Percentiles rank a stretch among this genome's conserved stretches.
Evolutionary conservation across 768 basidiomycete genomes (phyloP).

Genomic region (Crassisporium funariophilum): DNA sequence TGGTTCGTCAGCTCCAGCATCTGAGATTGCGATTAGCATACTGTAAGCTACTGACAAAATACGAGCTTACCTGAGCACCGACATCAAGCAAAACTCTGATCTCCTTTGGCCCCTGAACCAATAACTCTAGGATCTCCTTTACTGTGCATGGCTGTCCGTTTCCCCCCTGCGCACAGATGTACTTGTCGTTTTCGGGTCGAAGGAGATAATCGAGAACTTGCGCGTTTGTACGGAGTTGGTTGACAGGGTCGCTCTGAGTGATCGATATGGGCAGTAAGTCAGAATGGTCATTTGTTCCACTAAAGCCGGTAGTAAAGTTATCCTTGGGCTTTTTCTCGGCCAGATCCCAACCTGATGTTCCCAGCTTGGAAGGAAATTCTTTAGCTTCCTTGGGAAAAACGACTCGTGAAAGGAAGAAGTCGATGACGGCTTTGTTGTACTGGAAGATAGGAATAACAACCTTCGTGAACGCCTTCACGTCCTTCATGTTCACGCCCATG

Average conservation of each 20-base stretch:
- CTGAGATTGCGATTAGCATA: slow-evolving; percentile 1
- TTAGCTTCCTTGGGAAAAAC: slow-evolving; percentile 56
- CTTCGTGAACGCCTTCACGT: slow-evolving; percentile 12
- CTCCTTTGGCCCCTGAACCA: slow-evolving; percentile 38
- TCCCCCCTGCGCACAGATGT: slow-evolving; percentile 26
- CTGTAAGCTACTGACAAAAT: neutral
- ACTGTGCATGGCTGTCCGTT: slow-evolving; percentile 23
- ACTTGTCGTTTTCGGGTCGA: slow-evolving; percentile 41
- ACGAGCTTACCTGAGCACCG: slow-evolving; percentile 45
- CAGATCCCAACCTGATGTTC: slow-evolving; percentile 56
- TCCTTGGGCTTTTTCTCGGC: slow-evolving; percentile 36
- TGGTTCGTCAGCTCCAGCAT: slow-evolving; percentile 50
- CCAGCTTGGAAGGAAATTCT: slow-evolving; percentile 48
- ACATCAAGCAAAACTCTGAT: slow-evolving; percentile 55
- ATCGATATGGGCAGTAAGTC: slow-evolving; percentile 40
- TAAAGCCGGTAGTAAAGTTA: slow-evolving; percentile 49
- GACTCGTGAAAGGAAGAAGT: slow-evolving; percentile 47
- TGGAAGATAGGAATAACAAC: slow-evolving; percentile 37
- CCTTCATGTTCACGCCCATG: slow-evolving; percentile 45
- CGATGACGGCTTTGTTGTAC: slow-evolving; percentile 38
- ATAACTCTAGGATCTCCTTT: slow-evolving; percentile 26
- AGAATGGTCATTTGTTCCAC: slow-evolving; percentile 55
- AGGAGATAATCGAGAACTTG: slow-evolving; percentile 41
- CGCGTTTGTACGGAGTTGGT: slow-evolving; percentile 50
- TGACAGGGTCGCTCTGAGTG: slow-evolving; percentile 36